Evolutionary conservation across 2,329 filamentous ascomycete species (phyloP), one percentile per base, ranked within the genome.

Genomic region (Calonectria montana): DNA sequence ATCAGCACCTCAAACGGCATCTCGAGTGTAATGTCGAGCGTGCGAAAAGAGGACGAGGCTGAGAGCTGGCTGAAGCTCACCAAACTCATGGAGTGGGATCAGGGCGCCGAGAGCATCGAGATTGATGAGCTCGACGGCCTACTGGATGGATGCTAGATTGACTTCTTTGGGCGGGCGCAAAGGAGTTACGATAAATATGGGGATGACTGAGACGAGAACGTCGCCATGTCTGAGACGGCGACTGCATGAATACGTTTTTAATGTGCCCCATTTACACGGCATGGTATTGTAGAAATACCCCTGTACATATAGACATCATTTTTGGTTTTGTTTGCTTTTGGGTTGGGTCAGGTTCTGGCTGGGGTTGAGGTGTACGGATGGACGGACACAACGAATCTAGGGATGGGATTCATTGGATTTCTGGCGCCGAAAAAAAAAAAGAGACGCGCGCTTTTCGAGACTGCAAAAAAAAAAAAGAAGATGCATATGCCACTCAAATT

Each of bases 121-220:
- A 90, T 98, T 61, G 95, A 98, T 57, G 97, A 99, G 87, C 91
- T 98, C 27, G 96, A 98, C 80, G 91, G 94, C 78, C 90, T 98
- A 82, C 90, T 98, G 79, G 92, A 94, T 80, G 92, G 91, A 76
- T 94, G 91, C 82, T 95, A 85, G 48, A 88, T 66, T 71, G 55
- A 64, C 65, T 70, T 71, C 65, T 71, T 67, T 74, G 65, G 69
- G 63, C 61, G 41, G 76, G 74, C 73, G 76, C 74, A 75, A 70
- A 37, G 70, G 74, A 73, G 73, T 75, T 70, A 67, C 47, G 47
- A 23, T 45, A 47, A 64, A 41, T 45, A 68, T 35, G 69, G 69
- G 63, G 77, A 78, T 68, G 73, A 77, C 35, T 53, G 64, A 73
- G 66, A 78, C 65, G 76, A 79, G 43, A 62, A 73, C 67, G 74